Base-by-base conservation (phyloP, 441 rosid species). In the Raphanus hybrid region DNA sequence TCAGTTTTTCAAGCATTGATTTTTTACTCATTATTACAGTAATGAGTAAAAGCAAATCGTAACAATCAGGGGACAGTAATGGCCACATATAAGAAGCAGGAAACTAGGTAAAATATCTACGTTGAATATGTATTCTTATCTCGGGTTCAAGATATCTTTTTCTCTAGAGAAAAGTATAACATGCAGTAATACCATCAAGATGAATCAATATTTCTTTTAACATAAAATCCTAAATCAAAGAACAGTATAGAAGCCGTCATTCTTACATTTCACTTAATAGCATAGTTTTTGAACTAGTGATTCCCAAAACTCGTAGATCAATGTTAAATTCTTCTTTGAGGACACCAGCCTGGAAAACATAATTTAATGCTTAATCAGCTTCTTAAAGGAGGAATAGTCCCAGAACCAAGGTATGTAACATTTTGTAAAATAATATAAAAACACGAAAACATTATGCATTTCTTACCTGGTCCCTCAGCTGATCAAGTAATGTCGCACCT, bases 221-320 rank as follows among this genome's bases (percentile, higher is more conserved):
- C 29, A 65, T 62, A 67, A 48, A 34, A 26, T 11, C 39, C 15
- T 64, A 59, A 69, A 69, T 8, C 18, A 79, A 32, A 64, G 9
- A 79, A 14, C 34, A 18, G 14, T n/a, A 74, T 60, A 79, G 71
- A 57, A 54, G 14, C 41, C 7, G 61, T 37, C 32, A 64, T 43
- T 80, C 99, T 90, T 91, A 96, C 99, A 45, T 78, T 11, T 93
- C 97, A 88, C 91, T 91, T 80, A 96, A 64, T 73, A 93, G 86
- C 99, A 93, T 96, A 66, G 79, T 82, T 66, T 82, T 86, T 12
- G 95, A 87, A 75, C 97, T 89, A 66, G 86, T 88, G 79, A 94
- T 87, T 79, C 98, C 98, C 98, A 94, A 82, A 27, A 94, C 97
- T 75, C 97, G 97, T 84, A 94, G 82, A 82, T 92, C 98, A 76